Evolutionary conservation across 2,329 filamentous ascomycete species (phyloP), one percentile per base, ranked within the genome.

Genomic region (Neofusicoccum parvum): DNA sequence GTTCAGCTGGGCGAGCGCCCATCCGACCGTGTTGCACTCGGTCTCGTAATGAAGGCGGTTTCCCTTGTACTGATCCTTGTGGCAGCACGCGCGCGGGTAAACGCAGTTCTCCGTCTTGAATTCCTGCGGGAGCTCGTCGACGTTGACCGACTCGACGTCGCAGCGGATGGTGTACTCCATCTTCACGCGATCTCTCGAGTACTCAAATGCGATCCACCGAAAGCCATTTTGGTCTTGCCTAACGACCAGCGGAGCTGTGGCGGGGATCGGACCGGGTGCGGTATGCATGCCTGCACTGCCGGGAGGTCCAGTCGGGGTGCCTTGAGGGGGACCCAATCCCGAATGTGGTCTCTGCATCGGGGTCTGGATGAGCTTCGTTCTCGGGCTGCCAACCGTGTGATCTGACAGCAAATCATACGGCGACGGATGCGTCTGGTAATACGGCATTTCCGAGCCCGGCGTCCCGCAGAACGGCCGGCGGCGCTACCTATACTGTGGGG

Each of bases 131-230:
- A 99, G 85, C 68, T 89, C 89, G 65, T 97, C 93, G 50, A 94
- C 93, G 74, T 93, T 93, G 68, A 99, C 93, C 0, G 94, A 97
- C 80, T 98, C 95, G 20, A 98, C 95, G 72, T 98, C 95, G 77
- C 95, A 98, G 62, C 95, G 90, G 73, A 99, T 98, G 0, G 94
- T 97, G 80, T 99, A 99, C 79, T 98, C 94, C 93, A 98, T 97
- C 87, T 99, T 99, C 70, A 98, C 94, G 53, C 94, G 87, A 75
- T 99, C 94, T 67, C 94, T 88, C 11, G 94, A 98, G 77, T 99
- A 99, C 78, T 99, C 95, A 68, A 32, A 32, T 32, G 1, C 27
- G 27, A 32, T 3, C 27, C 27, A 32, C 27, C 7, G 27, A 32
- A 7, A 3, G 27, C 27, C 27, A 32, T 7, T 32, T 7, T 32